Evolutionary conservation across 176 grass and related monocot species (phyloP).

Genomic region (Bromus sterilis): DNA sequence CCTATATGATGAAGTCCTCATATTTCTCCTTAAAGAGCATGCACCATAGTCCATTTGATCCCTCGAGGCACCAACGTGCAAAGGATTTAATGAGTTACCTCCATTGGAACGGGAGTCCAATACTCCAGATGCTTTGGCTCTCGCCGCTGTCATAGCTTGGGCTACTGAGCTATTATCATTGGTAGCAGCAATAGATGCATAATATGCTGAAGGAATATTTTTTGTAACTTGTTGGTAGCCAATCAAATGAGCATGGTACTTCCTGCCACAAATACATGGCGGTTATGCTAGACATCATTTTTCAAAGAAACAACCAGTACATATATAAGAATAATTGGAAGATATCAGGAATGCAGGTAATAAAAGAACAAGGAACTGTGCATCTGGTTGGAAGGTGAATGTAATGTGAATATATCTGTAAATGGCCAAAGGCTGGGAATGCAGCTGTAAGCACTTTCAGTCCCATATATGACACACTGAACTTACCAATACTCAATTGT

Average conservation of each 20-base stretch:
- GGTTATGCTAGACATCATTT: background rate
- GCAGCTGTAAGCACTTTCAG: background rate
- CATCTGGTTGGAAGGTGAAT: background rate
- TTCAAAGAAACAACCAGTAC: background rate
- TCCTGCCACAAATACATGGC: slow-evolving; percentile 21
- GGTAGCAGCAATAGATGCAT: slow-evolving; percentile 4
- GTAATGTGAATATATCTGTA: background rate
- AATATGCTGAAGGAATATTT: background rate
- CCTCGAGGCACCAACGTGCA: background rate
- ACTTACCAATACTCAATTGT: slow-evolving; percentile 44
- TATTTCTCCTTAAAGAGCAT: slow-evolving; percentile 6
- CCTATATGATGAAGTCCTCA: background rate
- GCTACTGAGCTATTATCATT: background rate
- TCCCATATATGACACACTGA: background rate
- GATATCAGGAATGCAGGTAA: background rate
- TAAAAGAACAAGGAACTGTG: background rate
- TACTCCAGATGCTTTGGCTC: slow-evolving; percentile 2
- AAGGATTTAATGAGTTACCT: slow-evolving; percentile 10
- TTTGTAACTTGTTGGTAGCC: background rate
- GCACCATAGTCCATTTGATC: slow-evolving; percentile 8
- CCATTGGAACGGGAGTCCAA: slow-evolving; percentile 17
- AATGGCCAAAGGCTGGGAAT: background rate
- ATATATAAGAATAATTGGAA: slow-evolving; percentile 4
- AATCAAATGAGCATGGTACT: slow-evolving; percentile 6
- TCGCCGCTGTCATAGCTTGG: background rate